phyloP scores from a whole-genome alignment of 1,284 basidiomycete species.

The Rhodotorula sp. region DNA sequence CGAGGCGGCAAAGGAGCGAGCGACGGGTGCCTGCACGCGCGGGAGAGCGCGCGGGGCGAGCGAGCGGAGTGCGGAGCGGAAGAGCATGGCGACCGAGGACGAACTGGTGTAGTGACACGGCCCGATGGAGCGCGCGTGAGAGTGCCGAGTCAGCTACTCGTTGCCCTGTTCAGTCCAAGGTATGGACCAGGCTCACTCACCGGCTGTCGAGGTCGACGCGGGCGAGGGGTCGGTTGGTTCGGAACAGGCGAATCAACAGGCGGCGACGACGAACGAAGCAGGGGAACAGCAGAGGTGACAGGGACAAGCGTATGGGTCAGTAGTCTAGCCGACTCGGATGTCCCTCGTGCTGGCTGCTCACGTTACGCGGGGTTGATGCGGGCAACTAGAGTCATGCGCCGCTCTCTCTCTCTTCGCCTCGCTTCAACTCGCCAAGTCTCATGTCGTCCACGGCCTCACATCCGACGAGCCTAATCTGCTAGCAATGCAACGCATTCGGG shows the following conservation, averaged over 20 bases:
- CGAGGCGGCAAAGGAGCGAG: slow-evolving; percentile 33
- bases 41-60: slow-evolving; percentile 23
- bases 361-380: not conserved
- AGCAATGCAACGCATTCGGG: not conserved
- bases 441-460: not conserved
- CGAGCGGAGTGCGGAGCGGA: slow-evolving; percentile 20
- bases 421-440: not conserved
- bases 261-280: not conserved
- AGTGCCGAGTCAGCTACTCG: no score
- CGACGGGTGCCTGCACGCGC: slow-evolving; percentile 23
- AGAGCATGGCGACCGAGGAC: slow-evolving; percentile 23
- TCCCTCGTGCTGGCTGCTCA: not conserved
- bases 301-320: no score
- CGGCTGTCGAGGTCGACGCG: not conserved
- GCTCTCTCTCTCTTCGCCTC: not conserved
- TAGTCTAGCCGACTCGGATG: not conserved
- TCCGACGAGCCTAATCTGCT: not conserved
- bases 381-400: not conserved
- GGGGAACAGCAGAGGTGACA: not conserved
- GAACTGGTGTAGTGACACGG: not conserved
- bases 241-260: not conserved
- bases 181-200: not conserved
- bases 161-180: not conserved
- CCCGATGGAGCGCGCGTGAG: no score
- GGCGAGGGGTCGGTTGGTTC: not conserved